A percentile compares a stretch with the other conserved stretches of the same genome.
Evolutionary conservation across 345 rosid species (phyloP).

Genomic region (Corchorus capsularis): DNA sequence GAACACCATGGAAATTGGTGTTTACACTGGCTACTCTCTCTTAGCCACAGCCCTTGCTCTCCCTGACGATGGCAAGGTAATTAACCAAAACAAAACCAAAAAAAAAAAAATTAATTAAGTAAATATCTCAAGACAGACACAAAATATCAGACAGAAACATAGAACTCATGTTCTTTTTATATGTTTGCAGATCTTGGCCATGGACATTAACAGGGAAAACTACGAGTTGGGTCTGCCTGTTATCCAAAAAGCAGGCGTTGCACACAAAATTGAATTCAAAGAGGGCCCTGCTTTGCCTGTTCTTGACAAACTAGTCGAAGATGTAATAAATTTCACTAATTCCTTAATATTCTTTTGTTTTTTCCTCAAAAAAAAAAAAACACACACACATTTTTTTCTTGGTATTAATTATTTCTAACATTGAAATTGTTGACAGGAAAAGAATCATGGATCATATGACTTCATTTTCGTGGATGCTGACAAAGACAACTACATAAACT

Average conservation of each 20-base stretch:
- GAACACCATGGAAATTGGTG: slow-evolving; percentile 99
- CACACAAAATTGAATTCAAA: slow-evolving; percentile 88
- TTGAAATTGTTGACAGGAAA: slow-evolving; percentile 45
- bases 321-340: slow-evolving; percentile 67
- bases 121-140: neutral
- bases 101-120: too few relatives aligned
- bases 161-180: neutral
- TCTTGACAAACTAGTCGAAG: slow-evolving; percentile 77
- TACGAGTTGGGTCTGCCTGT: slow-evolving; percentile 91
- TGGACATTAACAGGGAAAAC: slow-evolving; percentile 91
- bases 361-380: neutral
- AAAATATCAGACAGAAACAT: neutral
- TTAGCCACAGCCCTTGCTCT: slow-evolving; percentile 97
- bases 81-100: neutral
- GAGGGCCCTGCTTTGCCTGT: slow-evolving; percentile 99
- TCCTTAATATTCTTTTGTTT: too few relatives aligned
- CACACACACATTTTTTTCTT: too few relatives aligned
- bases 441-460: slow-evolving; percentile 73
- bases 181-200: slow-evolving; percentile 73
- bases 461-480: slow-evolving; percentile 98
- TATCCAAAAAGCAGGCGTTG: slow-evolving; percentile 90
- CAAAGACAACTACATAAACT: slow-evolving; percentile 92
- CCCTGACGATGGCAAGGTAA: slow-evolving; percentile 91
- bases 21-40: slow-evolving; percentile 98
- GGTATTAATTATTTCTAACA: too few relatives aligned